Conservation (phyloP, 768 basidiomycete species). For the Macrolepiota albuminosa region DNA sequence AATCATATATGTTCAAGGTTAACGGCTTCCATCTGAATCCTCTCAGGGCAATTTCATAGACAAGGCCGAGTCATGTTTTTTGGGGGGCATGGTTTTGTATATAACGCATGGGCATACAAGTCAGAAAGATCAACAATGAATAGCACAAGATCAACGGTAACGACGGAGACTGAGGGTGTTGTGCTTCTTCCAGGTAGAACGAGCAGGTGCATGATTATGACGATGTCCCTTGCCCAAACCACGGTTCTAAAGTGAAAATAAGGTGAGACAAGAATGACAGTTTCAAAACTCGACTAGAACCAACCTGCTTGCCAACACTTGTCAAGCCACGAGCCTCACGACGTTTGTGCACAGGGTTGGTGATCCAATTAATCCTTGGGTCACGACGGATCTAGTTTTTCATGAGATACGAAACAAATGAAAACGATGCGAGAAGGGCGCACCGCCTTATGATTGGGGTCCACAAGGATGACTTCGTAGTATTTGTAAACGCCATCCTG, state of each 20-base stretch:
- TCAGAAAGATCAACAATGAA: constrained; percentile 19
- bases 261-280: constrained; percentile 1
- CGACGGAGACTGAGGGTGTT: constrained; percentile 93
- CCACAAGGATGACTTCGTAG: constrained; percentile 98
- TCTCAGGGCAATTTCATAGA: neutral
- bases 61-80: neutral
- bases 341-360: constrained; percentile 97
- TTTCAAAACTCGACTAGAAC: constrained; percentile 27
- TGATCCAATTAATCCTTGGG: constrained; percentile 98
- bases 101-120: constrained; percentile 20
- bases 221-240: constrained; percentile 94
- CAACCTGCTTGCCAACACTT: constrained; percentile 85
- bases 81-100: constrained; percentile 11
- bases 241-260: constrained; percentile 62
- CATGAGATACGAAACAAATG: constrained; percentile 11
- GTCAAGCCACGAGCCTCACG: constrained; percentile 98
- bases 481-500: constrained; percentile 99
- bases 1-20: neutral
- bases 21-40: neutral
- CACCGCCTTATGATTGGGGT: constrained; percentile 91
- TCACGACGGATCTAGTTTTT: constrained; percentile 79
- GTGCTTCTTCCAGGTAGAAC: constrained; percentile 96
- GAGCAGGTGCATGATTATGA: constrained; percentile 88
- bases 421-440: constrained; percentile 24
- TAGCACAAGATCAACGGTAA: constrained; percentile 61